These are phyloP conservation scores for Trichoderma endophyticum DNA, from an alignment of 2,329 filamentous ascomycete genomes.

Conservation along the genomic window DNA sequence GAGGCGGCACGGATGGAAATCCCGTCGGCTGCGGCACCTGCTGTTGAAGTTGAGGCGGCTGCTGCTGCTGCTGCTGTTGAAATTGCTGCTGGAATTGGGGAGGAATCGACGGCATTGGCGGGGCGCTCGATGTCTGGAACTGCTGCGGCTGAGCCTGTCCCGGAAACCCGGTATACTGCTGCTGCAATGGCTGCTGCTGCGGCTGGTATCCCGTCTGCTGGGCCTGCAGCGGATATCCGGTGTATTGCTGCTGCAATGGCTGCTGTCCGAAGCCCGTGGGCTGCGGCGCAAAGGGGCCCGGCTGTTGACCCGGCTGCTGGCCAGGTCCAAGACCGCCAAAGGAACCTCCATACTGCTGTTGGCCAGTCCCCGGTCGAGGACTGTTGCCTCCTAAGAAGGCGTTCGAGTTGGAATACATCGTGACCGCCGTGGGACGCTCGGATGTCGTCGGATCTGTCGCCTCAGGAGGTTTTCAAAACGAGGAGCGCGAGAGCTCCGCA, in stretches of 20 bases:
- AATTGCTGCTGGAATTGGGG: conserved; percentile 59
- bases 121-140: conserved; percentile 55
- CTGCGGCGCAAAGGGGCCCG: conserved; percentile 55
- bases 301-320: conserved; percentile 48
- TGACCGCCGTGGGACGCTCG: conserved; percentile 11
- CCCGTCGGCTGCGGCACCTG: conserved; percentile 43
- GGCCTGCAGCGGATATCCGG: conserved; percentile 55
- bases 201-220: conserved; percentile 50
- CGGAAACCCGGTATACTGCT: conserved; percentile 67
- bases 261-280: conserved; percentile 58
- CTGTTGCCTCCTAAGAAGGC: conserved; percentile 77
- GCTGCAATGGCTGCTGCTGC: conserved; percentile 57
- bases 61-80: conserved; percentile 49
- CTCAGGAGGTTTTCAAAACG: conserved; percentile 9
- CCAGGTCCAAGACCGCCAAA: conserved; percentile 41
- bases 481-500: conserved; percentile 29
- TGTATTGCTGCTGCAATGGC: conserved; percentile 56
- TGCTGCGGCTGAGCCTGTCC: conserved; percentile 51
- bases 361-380: conserved; percentile 61
- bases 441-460: not conserved
- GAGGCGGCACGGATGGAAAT: conserved; percentile 42
- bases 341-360: conserved; percentile 55
- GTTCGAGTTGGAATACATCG: conserved; percentile 89
- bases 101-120: conserved; percentile 58
- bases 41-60: conserved; percentile 40